Evolutionary conservation across 2,329 filamentous ascomycete genomes (phyloP), one percentile per base, ranked within the genome.

Genomic region (Tolypocladium album): DNA sequence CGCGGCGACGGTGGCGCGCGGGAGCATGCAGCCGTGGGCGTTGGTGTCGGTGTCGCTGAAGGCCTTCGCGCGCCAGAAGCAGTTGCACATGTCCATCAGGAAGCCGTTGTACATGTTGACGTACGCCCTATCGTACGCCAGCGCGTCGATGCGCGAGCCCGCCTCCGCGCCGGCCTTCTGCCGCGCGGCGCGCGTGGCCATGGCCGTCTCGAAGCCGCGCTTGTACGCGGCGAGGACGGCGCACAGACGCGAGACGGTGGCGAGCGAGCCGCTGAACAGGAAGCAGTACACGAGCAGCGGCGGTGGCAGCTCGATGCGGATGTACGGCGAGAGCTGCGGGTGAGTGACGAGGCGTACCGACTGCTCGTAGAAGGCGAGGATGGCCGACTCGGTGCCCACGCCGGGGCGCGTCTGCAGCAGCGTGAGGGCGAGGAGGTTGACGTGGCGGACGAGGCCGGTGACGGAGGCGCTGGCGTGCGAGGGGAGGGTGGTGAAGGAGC

Each of bases 1-100:
- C 2, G 68, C 67, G 11, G 74, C 67, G 17, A 82, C 74, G 1
- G 85, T 75, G 0, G 74, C 62, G 13, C 67, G 67, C 17, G 80
- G 70, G 8, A 83, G 64, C 61, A 81, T 72, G 65, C 82, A 85
- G 11, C 82, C 84, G 58, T 79, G 78, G 2, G 84, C 79, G 66
- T 86, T 86, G n/a, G 80, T 75, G 64, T 93, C 89, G 1, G 77
- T 76, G 15, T 76, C 75, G 61, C 84, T 84, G 61, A 95, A 87
- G 1, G 88, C 90, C 15, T 87, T 83, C 27, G 84, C 83, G 11
- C 90, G 83, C 90, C 90, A 95, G 55, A 94, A 72, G 57, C 89
- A 85, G 69, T 95, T 95, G 76, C 90, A 92, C 39, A 92, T 82
- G 69, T 96, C 91, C 85, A 94, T 92, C 39, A 95, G 81, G 70